phyloP scores from a whole-genome alignment of 1,284 basidiomycete genomes.

The Phylloboletellus chloephorus region DNA sequence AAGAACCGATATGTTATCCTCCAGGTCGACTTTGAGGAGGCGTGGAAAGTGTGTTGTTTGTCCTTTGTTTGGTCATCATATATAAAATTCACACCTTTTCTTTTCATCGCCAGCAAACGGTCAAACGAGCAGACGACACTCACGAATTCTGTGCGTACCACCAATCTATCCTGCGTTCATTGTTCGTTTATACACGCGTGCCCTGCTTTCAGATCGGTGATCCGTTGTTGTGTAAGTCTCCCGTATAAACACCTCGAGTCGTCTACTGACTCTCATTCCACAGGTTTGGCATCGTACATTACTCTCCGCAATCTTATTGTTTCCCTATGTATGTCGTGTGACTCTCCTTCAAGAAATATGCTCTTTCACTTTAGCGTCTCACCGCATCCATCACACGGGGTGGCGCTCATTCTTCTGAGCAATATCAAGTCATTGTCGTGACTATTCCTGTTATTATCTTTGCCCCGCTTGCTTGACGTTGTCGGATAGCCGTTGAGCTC shows the following conservation, averaged over 20 bases:
- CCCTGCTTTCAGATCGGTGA: constrained; percentile 25
- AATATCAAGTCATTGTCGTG: constrained; percentile 40
- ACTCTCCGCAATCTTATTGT: constrained; percentile 28
- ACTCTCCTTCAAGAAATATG: constrained; percentile 18
- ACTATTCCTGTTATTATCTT: constrained; percentile 36
- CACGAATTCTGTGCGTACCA: constrained; percentile 84
- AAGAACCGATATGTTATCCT: constrained; percentile 98
- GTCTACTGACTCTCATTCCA: constrained; percentile 3
- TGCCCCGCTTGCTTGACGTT: constrained; percentile 40
- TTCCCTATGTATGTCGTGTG: constrained; percentile 17
- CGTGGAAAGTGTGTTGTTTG: constrained; percentile 86
- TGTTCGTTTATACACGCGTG: neutral
- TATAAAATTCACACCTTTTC: constrained; percentile 33
- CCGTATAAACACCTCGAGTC: neutral
- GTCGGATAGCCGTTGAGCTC: constrained; percentile 21
- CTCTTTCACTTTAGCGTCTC: constrained; percentile 79
- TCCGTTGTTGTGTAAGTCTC: constrained; percentile 19
- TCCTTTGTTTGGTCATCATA: constrained; percentile 35
- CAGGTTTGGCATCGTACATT: constrained; percentile 22
- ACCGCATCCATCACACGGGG: constrained; percentile 51
- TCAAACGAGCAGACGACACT: constrained; percentile 91
- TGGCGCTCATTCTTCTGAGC: constrained; percentile 81
- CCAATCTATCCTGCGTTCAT: neutral
- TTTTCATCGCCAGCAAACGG: constrained; percentile 66
- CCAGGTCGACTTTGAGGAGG: constrained; percentile 96